A percentile compares a stretch with the other conserved stretches of the same genome.
Conservation (phyloP, 768 basidiomycete species). For the Rhodotorula taiwanensis region DNA sequence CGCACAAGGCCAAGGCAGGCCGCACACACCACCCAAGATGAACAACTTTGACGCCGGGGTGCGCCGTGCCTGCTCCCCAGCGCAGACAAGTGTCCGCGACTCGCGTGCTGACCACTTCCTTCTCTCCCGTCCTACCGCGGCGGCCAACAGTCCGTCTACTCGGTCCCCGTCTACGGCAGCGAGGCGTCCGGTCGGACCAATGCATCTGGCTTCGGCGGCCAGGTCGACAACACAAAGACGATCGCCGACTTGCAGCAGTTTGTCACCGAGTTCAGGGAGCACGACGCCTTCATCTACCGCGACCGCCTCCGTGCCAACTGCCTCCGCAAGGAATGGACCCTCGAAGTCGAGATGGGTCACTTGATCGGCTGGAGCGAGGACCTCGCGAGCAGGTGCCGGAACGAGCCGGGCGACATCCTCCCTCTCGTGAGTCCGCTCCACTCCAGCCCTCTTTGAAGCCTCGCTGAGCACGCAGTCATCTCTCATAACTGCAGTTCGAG, state of each 20-base stretch:
- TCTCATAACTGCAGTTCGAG: conserved; percentile 61
- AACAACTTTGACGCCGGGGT: conserved; percentile 33
- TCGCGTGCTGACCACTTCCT: not conserved
- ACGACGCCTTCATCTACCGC: conserved; percentile 35
- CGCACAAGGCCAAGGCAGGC: too few relatives aligned
- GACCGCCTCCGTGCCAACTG: conserved; percentile 86
- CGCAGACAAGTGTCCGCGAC: rapidly evolving
- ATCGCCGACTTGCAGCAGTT: conserved; percentile 33
- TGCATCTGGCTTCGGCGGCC: not conserved
- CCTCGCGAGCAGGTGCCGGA: conserved; percentile 82
- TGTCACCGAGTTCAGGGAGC: conserved; percentile 33
- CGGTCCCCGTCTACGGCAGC: conserved; percentile 28
- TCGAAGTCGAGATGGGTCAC: conserved; percentile 74
- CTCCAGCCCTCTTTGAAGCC: not conserved
- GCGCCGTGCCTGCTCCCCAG: not conserved
- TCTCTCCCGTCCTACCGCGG: not conserved
- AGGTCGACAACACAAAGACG: conserved; percentile 22
- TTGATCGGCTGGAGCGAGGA: conserved; percentile 78
- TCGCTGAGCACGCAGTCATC: not conserved
- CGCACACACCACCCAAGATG: conserved; percentile 3
- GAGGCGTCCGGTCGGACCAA: conserved; percentile 15
- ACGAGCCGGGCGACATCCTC: conserved; percentile 77
- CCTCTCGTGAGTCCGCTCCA: conserved; percentile 59
- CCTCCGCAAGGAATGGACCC: conserved; percentile 74
- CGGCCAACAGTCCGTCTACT: conserved; percentile 13